A percentile compares a stretch with the other conserved stretches of the same genome.
phyloP scores from a whole-genome alignment of 345 rosid genomes.

The Punica granatum region DNA sequence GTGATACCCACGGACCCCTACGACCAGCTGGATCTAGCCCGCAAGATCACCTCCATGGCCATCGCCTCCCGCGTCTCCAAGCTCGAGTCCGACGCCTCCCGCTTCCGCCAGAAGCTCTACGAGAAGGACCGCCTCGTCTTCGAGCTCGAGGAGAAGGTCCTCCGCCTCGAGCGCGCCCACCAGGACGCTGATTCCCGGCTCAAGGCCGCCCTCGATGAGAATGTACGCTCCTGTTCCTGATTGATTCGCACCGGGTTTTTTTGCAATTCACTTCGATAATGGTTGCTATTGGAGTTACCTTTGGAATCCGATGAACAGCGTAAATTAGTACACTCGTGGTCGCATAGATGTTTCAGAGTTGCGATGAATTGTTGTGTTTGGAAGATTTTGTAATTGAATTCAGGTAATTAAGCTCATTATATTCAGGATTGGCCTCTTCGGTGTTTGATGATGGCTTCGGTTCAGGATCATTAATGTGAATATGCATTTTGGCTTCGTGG shows the following conservation, averaged over 20 bases:
- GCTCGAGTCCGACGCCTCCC: constrained; percentile 59
- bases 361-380: too few species aligned
- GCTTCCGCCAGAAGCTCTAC: constrained; percentile 35
- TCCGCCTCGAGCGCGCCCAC: constrained; percentile 38
- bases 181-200: constrained; percentile 53
- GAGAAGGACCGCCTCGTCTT: constrained; percentile 60
- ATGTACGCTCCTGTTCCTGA: constrained; percentile 28
- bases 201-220: constrained; percentile 52
- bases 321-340: too few species aligned
- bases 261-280: neutral
- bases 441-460: too few species aligned
- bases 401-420: too few species aligned
- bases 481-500: neutral
- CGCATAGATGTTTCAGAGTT: too few species aligned
- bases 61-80: constrained; percentile 84
- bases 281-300: neutral
- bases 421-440: too few species aligned
- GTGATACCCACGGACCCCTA: constrained; percentile 84
- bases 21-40: constrained; percentile 93
- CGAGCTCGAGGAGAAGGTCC: constrained; percentile 50
- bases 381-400: too few species aligned
- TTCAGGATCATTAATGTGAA: too few species aligned
- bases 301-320: neutral
- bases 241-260: neutral
- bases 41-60: constrained; percentile 95